A percentile compares a stretch with the other conserved stretches of the same genome.
Evolutionary conservation across 2,329 filamentous ascomycete species (phyloP).

Genomic region (Verticillium nonalfalfae): DNA sequence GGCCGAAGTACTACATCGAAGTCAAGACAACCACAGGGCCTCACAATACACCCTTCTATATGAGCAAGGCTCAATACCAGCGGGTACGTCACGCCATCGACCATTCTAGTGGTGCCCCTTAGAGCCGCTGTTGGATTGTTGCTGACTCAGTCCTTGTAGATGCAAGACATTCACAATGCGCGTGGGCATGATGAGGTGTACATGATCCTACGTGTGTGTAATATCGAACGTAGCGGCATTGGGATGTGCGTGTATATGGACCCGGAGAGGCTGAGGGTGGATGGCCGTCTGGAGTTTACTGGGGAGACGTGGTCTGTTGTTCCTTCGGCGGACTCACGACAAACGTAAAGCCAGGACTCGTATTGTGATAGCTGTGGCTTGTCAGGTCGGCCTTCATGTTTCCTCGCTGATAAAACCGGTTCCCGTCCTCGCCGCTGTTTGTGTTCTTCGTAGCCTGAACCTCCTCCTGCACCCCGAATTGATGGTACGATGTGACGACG

Average conservation of each 20-base stretch:
- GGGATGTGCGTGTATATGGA: neutral
- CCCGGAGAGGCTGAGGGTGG: neutral
- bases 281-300: neutral
- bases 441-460: neutral
- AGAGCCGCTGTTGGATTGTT: neutral
- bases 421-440: too few species aligned
- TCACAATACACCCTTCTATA: constrained; percentile 34
- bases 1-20: constrained; percentile 39
- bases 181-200: neutral
- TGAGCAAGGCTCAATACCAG: constrained; percentile 37
- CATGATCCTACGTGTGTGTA: neutral
- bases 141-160: neutral
- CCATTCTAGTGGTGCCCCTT: neutral
- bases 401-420: too few species aligned
- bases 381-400: too few species aligned
- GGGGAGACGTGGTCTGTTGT: constrained; percentile 2
- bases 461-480: neutral
- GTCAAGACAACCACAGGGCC: constrained; percentile 39
- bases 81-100: constrained; percentile 20
- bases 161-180: neutral
- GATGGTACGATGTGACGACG: neutral
- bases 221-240: neutral
- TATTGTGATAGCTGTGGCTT: neutral
- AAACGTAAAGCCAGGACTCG: neutral
- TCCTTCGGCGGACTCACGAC: neutral